A percentile compares a stretch with the other conserved stretches of the same genome.
These are phyloP conservation scores for Daucus carota DNA, from an alignment of 129 eudicot genomes.

Conservation along the genomic window DNA sequence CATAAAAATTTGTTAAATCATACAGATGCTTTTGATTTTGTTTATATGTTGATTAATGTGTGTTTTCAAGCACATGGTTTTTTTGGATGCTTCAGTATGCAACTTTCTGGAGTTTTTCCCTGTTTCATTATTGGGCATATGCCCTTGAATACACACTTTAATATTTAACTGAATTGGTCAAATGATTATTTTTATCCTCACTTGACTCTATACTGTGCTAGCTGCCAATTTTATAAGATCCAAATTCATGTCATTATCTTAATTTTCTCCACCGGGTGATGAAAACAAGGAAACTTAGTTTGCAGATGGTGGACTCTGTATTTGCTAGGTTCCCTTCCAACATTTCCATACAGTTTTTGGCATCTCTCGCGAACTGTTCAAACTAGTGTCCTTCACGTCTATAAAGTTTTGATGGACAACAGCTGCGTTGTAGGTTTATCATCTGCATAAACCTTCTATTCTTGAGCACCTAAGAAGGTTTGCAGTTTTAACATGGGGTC, in stretches of 20 bases:
- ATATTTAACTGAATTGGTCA: not conserved
- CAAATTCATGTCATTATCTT: conserved; percentile 10
- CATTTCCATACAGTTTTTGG: conserved; percentile 34
- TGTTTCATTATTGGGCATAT: not conserved
- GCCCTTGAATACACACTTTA: not conserved
- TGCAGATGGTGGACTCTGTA: conserved; percentile 34
- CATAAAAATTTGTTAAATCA: too few species aligned
- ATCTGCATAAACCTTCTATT: conserved; percentile 14
- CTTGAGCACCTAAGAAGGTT: conserved; percentile 19
- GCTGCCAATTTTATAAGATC: conserved; percentile 8
- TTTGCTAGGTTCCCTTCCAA: conserved; percentile 39
- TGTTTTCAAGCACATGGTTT: not conserved
- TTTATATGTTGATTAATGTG: not conserved
- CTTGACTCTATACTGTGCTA: conserved; percentile 6
- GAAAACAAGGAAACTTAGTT: conserved; percentile 30
- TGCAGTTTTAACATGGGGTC: conserved; percentile 45
- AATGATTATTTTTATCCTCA: not conserved
- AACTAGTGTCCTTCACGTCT: conserved; percentile 25
- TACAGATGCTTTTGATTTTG: conserved; percentile 1
- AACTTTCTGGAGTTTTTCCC: not conserved
- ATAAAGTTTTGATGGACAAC: conserved; percentile 15
- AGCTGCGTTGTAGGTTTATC: conserved; percentile 14
- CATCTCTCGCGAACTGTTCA: conserved; percentile 16
- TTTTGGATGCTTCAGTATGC: not conserved
- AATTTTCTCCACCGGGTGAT: conserved; percentile 44